Evolutionary conservation across 768 basidiomycete species (phyloP).

Genomic region (Sporobolomyces roseus): DNA sequence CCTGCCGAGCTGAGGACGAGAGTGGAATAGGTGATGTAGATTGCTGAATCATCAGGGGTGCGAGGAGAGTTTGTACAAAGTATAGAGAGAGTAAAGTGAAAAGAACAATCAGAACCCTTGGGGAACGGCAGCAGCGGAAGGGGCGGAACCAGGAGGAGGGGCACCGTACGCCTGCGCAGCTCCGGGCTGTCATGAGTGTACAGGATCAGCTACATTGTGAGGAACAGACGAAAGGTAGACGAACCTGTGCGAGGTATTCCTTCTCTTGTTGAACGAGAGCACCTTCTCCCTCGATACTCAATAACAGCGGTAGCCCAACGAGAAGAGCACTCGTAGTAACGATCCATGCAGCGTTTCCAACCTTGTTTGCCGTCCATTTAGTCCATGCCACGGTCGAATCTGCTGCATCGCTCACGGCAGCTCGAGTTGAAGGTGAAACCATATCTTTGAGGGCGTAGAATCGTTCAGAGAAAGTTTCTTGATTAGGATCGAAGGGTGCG

Average conservation of each 20-base stretch:
- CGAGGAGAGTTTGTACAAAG: conserved; percentile 7
- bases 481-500: conserved; percentile 54
- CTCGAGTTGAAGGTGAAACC: conserved; percentile 83
- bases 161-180: conserved; percentile 9
- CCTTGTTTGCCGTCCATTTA: conserved; percentile 64
- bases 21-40: too few species aligned
- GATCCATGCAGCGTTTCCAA: conserved; percentile 89
- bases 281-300: conserved; percentile 92
- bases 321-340: conserved; percentile 89
- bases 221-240: background rate
- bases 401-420: conserved; percentile 63
- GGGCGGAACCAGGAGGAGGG: background rate
- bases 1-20: too few species aligned
- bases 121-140: conserved; percentile 3
- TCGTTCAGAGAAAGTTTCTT: conserved; percentile 80
- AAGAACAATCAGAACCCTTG: conserved; percentile 9
- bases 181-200: conserved; percentile 1
- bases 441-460: conserved; percentile 91
- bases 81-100: background rate
- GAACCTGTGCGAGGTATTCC: conserved; percentile 53
- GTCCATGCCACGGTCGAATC: conserved; percentile 62
- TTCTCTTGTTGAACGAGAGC: conserved; percentile 90
- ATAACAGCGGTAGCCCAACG: conserved; percentile 85
- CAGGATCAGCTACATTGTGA: background rate
- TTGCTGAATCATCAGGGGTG: background rate